Evolutionary conservation across 345 rosid genomes (phyloP).

Genomic region (Salix arbutifolia): DNA sequence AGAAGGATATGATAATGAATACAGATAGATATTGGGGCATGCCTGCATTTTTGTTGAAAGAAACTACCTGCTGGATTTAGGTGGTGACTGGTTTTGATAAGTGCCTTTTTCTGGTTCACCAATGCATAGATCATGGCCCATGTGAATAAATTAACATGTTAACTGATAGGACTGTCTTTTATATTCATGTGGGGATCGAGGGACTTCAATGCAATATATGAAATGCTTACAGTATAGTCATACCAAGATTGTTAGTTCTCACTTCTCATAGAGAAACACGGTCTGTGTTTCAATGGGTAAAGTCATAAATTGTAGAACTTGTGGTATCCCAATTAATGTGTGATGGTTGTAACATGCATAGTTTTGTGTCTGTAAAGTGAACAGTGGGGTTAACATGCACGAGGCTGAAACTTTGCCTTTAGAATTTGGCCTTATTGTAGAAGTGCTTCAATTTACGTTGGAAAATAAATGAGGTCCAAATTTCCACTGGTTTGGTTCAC

Average conservation of each 20-base stretch:
- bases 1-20: slow-evolving; percentile 1
- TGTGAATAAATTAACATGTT: neutral
- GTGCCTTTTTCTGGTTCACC: neutral
- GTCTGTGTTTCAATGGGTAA: neutral
- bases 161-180: neutral
- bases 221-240: neutral
- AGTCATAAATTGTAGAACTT: neutral
- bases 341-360: neutral
- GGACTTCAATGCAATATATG: neutral
- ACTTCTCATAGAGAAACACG: neutral
- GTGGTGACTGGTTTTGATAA: neutral
- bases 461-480: neutral
- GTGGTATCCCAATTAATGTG: neutral
- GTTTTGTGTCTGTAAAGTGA: neutral
- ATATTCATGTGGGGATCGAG: neutral
- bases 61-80: neutral
- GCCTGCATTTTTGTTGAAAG: neutral
- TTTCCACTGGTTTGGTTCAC: neutral
- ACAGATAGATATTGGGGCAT: neutral
- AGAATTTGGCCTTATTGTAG: neutral
- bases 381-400: neutral
- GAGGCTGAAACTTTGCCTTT: neutral
- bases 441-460: neutral
- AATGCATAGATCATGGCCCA: neutral
- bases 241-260: neutral